Evolutionary conservation across 192 early-diverging fungal species (phyloP).

Genomic region (Coemansia sp.): DNA sequence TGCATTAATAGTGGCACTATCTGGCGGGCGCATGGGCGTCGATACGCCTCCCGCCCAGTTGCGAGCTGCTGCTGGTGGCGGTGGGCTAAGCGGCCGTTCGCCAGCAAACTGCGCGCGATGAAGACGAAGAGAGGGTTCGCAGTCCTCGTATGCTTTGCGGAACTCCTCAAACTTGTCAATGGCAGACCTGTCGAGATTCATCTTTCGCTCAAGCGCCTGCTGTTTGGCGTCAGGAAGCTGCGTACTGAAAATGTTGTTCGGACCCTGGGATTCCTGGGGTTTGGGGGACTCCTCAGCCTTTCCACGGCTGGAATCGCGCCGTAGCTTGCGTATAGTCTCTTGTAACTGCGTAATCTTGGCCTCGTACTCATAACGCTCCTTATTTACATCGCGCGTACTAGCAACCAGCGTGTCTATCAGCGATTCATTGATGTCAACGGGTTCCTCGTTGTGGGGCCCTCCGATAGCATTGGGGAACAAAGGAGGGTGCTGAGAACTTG

Average conservation of each 20-base stretch:
- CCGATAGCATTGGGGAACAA: background rate
- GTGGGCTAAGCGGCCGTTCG: slow-evolving; percentile 49
- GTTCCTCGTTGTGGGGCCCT: background rate
- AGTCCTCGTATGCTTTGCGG: slow-evolving; percentile 45
- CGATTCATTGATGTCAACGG: slow-evolving; percentile 14
- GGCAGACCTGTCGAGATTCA: slow-evolving; percentile 28
- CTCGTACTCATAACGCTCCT: slow-evolving; percentile 23
- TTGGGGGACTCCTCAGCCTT: slow-evolving; percentile 2
- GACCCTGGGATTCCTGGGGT: background rate
- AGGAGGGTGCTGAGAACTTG: background rate
- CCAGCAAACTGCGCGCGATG: slow-evolving; percentile 46
- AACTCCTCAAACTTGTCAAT: slow-evolving; percentile 51
- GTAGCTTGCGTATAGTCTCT: slow-evolving; percentile 20
- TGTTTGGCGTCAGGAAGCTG: slow-evolving; percentile 20
- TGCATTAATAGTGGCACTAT: slow-evolving; percentile 23
- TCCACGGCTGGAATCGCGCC: slow-evolving; percentile 10
- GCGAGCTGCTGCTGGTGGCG: slow-evolving; percentile 16
- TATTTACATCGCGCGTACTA: slow-evolving; percentile 23
- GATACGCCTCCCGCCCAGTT: slow-evolving; percentile 19
- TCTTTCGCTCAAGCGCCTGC: slow-evolving; percentile 16
- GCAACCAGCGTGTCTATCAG: slow-evolving; percentile 30
- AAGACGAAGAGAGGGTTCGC: slow-evolving; percentile 41
- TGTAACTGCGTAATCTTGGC: slow-evolving; percentile 21
- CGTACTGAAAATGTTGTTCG: slow-evolving; percentile 29
- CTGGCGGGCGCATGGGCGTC: slow-evolving; percentile 32